Evolutionary conservation across 1,284 basidiomycete genomes (phyloP), one percentile per base, ranked within the genome.

Genomic region (Apiotrichum sp.): DNA sequence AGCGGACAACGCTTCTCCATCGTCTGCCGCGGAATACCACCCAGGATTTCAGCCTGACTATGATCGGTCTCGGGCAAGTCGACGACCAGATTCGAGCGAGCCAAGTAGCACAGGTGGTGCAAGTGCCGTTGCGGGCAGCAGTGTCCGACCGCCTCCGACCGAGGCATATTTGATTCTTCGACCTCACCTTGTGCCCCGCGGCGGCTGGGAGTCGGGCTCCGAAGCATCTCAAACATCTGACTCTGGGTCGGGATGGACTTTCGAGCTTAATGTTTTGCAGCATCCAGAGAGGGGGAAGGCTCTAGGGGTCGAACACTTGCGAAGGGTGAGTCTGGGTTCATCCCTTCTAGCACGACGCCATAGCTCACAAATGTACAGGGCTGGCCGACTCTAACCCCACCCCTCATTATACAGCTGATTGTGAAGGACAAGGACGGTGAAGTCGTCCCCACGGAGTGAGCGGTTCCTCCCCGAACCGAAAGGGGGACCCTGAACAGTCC

Each of bases 41-140:
- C 54, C 59, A 4, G 59, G 59, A 0, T 61, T 58, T 32, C 59
- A 61, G 16, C 59, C 59, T n/a, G 59, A 61, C 11, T 61, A 61
- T 42, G 54, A 58, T 38, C 44, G 59, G 1, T 14, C 54, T 3
- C 48, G 47, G 3, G 7, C 32, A 8, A 43, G 43, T 39, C 50
- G 4, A 36, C 50, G 16, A 2, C 42, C 51, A n/a, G 53, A 38
- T 16, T 44, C 56, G 10, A 32, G 47, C 6, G 57, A 59, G 44
- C 32, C 47, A 4, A 47, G 42, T 29, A 48, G 38, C n/a, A 47
- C 47, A 0, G 55, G 55, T 3, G 47, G 51, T 11, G 59, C 56
- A 3, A 36, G 49, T 0, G 56, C 59, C 3, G 56, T 53, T 1
- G 47, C 51, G 14, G 54, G 51, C 6, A 45, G 39, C 13, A 53